Percentiles rank a stretch among this genome's conserved stretches.
Conservation (phyloP, 78 protist genomes). For the Anaeramoeba flamelloides region DNA sequence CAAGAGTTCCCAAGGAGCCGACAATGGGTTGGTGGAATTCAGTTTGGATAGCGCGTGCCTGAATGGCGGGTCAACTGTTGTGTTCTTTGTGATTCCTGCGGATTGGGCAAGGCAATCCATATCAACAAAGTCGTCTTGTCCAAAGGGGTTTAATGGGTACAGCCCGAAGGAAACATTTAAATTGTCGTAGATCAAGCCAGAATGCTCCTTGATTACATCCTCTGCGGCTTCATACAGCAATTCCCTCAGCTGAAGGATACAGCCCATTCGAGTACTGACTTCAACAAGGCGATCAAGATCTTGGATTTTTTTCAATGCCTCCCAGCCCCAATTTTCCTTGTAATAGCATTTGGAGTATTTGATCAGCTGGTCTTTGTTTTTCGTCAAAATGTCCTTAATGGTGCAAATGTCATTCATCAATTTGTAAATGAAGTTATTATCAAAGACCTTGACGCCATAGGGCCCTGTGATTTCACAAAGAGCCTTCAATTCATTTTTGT, state of each 20-base stretch:
- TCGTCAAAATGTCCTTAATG: neutral
- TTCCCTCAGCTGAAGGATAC: neutral
- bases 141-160: neutral
- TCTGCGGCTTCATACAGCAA: neutral
- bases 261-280: neutral
- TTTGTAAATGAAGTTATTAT: neutral
- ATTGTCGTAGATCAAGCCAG: neutral
- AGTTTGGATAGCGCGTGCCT: neutral
- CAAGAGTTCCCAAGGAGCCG: neutral
- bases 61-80: neutral
- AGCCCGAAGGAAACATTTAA: neutral
- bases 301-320: neutral
- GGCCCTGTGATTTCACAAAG: neutral
- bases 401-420: neutral
- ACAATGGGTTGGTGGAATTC: neutral
- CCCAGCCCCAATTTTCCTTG: neutral
- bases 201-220: neutral
- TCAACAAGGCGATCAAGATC: neutral
- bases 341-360: neutral
- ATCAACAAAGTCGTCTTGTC: neutral
- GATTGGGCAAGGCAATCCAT: neutral
- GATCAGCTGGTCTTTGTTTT: neutral
- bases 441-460: neutral
- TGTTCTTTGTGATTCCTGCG: neutral
- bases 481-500: neutral